Conservation (phyloP, 2,329 filamentous ascomycete genomes). For the Tetracladium maxilliforme region DNA sequence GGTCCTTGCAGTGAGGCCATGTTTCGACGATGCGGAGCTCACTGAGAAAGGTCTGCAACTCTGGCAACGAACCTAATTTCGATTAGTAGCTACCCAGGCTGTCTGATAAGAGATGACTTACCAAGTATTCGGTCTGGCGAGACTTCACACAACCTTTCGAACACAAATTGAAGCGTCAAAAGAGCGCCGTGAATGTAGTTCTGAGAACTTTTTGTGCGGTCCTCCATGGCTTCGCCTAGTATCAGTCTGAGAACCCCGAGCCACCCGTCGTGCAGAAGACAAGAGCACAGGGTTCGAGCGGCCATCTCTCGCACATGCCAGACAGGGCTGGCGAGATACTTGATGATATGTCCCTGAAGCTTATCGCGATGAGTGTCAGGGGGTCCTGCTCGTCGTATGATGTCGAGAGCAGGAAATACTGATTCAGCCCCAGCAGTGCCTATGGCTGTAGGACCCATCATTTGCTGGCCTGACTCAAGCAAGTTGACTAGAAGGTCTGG, state of each 20-base stretch:
- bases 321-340: slow-evolving; percentile 51
- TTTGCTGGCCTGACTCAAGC: slow-evolving; percentile 32
- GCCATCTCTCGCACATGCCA: slow-evolving; percentile 79
- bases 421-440: slow-evolving; percentile 48
- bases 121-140: slow-evolving; percentile 24
- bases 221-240: slow-evolving; percentile 6
- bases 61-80: no score
- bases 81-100: no score
- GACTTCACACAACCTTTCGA: slow-evolving; percentile 36
- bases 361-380: slow-evolving; percentile 38
- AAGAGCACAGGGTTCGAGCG: slow-evolving; percentile 54
- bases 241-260: slow-evolving; percentile 24
- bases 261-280: slow-evolving; percentile 38
- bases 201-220: slow-evolving; percentile 16
- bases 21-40: no score
- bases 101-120: no score
- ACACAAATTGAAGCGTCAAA: slow-evolving; percentile 36
- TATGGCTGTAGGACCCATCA: slow-evolving; percentile 15
- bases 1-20: no score
- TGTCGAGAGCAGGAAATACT: slow-evolving; percentile 72
- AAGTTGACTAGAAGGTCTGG: slow-evolving; percentile 48
- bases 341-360: slow-evolving; percentile 41
- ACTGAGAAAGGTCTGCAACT: no score
- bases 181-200: slow-evolving; percentile 46
- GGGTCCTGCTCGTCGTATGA: slow-evolving; percentile 57